Evolutionary conservation across 768 basidiomycete genomes (phyloP).

Genomic region (Hortiboletus campestris): DNA sequence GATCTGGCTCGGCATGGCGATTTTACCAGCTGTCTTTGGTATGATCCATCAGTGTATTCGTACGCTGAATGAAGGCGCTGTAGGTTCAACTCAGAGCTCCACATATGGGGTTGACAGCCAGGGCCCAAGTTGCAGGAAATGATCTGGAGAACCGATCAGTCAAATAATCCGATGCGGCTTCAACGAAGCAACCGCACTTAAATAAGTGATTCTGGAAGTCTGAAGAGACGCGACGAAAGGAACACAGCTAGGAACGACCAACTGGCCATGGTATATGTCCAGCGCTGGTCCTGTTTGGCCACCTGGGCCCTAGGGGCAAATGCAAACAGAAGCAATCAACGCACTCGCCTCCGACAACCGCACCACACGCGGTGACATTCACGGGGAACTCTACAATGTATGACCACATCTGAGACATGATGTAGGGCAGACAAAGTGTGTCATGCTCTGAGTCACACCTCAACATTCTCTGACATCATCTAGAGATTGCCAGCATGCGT

Average conservation of each 20-base stretch:
- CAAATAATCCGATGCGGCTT: not conserved
- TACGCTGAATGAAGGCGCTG: not conserved
- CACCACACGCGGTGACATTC: too few species aligned
- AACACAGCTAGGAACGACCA: not conserved
- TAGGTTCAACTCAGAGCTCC: not conserved
- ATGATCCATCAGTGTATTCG: not conserved
- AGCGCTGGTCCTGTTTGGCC: slow-evolving; percentile 5
- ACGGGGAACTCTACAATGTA: too few species aligned
- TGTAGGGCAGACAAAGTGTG: too few species aligned
- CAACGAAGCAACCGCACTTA: slow-evolving; percentile 3
- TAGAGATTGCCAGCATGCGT: slow-evolving; percentile 95
- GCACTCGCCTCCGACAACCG: too few species aligned
- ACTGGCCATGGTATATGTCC: not conserved
- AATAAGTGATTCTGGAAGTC: not conserved
- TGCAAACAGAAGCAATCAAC: slow-evolving; percentile 5
- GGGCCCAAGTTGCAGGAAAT: too few species aligned
- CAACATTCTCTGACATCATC: slow-evolving; percentile 6
- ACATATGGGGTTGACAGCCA: not conserved
- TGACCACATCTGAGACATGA: too few species aligned
- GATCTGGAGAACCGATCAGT: not conserved
- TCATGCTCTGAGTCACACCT: slow-evolving; percentile 13
- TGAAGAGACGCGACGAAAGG: not conserved
- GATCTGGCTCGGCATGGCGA: not conserved
- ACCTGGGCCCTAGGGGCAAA: slow-evolving; percentile 4
- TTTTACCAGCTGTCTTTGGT: slow-evolving; percentile 9